Evolutionary conservation across 2,329 filamentous ascomycete genomes (phyloP).

Genomic region (Talaromyces sp.): DNA sequence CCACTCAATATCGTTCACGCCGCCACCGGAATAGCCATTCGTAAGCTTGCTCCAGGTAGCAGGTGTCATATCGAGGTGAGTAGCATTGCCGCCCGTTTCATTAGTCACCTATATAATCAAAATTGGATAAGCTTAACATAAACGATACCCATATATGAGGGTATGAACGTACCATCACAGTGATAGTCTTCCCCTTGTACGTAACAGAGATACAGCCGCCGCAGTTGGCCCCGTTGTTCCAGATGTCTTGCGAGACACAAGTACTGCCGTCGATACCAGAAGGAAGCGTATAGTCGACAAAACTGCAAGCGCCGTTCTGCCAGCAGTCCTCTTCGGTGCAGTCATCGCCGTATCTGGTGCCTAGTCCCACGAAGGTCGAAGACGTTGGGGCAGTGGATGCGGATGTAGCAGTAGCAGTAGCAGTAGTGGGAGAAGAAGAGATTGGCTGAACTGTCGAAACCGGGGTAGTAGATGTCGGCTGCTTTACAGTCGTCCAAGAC

Average conservation of each 20-base stretch:
- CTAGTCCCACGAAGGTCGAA: not conserved
- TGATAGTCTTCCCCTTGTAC: slow-evolving; percentile 11
- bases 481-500: not conserved
- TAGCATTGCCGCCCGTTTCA: slow-evolving; percentile 3
- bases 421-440: not conserved
- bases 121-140: not conserved
- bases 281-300: slow-evolving; percentile 8
- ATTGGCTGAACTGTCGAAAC: not conserved
- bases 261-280: slow-evolving; percentile 9
- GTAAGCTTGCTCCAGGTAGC: slow-evolving; percentile 10
- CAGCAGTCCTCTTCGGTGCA: slow-evolving; percentile 11
- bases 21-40: not conserved
- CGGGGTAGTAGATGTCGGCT: not conserved
- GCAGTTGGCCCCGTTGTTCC: slow-evolving; percentile 7
- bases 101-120: not conserved
- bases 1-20: slow-evolving; percentile 3
- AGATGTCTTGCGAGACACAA: slow-evolving; percentile 4
- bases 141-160: too few species aligned
- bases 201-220: slow-evolving; percentile 9
- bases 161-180: slow-evolving; percentile 1
- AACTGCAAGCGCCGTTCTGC: slow-evolving; percentile 11
- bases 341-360: not conserved
- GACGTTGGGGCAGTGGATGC: not conserved
- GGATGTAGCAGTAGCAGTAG: not conserved
- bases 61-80: slow-evolving; percentile 5